Percentiles rank a stretch among this genome's conserved stretches.
These are phyloP conservation scores for Phlegmacium glaucopus DNA, from an alignment of 768 basidiomycete species.

Conservation along the genomic window DNA sequence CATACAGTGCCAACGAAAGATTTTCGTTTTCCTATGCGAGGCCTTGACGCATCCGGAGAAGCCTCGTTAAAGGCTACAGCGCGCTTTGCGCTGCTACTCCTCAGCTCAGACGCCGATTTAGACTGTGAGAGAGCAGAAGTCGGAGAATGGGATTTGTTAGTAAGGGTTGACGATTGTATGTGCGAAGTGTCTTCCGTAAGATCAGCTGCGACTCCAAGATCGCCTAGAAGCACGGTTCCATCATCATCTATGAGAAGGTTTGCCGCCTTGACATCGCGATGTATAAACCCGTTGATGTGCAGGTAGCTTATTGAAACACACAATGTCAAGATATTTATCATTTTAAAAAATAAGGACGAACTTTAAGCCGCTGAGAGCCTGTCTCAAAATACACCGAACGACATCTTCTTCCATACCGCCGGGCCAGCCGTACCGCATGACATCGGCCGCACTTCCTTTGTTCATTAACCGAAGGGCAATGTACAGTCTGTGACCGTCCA, in stretches of 20 bases:
- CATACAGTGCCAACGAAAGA: constrained; percentile 90
- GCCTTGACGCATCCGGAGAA: constrained; percentile 26
- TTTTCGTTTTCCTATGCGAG: constrained; percentile 71
- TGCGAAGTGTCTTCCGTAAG: constrained; percentile 61
- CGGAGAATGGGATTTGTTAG: constrained; percentile 22
- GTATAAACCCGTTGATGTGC: constrained; percentile 89
- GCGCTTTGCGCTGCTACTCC: constrained; percentile 21
- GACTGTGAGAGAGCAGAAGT: constrained; percentile 28
- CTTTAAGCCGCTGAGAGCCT: constrained; percentile 88
- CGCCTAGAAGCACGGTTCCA: constrained; percentile 86
- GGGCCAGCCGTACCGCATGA: constrained; percentile 81
- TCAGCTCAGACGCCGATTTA: constrained; percentile 14
- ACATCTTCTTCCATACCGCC: constrained; percentile 94
- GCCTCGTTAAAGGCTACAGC: constrained; percentile 33
- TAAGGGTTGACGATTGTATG: constrained; percentile 19
- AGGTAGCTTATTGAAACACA: constrained; percentile 52
- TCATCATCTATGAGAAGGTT: constrained; percentile 91
- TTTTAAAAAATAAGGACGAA: constrained; percentile 28
- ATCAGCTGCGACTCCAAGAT: constrained; percentile 89
- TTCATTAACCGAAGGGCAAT: constrained; percentile 91
- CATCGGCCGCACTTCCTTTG: constrained; percentile 80
- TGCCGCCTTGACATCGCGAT: constrained; percentile 92
- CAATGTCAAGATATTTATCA: constrained; percentile 1
- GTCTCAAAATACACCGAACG: constrained; percentile 77
- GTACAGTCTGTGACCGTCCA: constrained; percentile 75